Percentiles rank a stretch among this genome's conserved stretches.
Evolutionary conservation across 352 stramenopile genomes (phyloP).

Genomic region (Ophiocytium majus): DNA sequence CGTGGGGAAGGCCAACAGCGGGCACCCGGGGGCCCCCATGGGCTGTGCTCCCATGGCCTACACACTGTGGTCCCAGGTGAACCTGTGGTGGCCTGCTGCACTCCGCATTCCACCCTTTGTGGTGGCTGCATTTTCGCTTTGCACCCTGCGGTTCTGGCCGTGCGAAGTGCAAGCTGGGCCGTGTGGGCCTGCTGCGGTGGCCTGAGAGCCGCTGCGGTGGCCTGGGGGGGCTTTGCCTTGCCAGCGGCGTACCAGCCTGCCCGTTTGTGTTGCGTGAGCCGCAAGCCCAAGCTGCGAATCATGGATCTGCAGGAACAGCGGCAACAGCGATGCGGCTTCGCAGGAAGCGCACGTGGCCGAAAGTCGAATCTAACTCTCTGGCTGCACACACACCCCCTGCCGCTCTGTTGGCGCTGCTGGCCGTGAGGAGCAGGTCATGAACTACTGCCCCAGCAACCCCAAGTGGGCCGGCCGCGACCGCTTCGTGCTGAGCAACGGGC

Average conservation of each 20-base stretch:
- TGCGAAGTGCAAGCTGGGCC: not conserved
- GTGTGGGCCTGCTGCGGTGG: too few species aligned
- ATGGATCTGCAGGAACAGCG: too few species aligned
- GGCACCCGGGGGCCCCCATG: constrained; percentile 96
- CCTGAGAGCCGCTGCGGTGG: too few species aligned
- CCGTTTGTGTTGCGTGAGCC: too few species aligned
- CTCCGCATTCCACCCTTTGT: not conserved
- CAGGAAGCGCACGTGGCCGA: too few species aligned
- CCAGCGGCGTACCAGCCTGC: too few species aligned
- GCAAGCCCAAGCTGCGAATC: too few species aligned
- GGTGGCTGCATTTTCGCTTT: not conserved
- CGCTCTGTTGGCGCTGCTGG: too few species aligned
- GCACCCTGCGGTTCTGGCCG: not conserved
- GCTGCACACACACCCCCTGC: too few species aligned
- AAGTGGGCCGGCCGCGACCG: constrained; percentile 92
- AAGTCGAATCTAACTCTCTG: too few species aligned
- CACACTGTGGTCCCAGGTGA: constrained; percentile 84
- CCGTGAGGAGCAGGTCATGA: constrained; percentile 74
- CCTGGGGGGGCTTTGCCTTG: too few species aligned
- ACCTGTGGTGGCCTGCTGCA: not conserved
- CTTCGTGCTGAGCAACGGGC: constrained; percentile 98
- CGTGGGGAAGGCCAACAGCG: constrained; percentile 92
- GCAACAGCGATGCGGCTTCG: too few species aligned
- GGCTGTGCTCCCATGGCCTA: constrained; percentile 97
- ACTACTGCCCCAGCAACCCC: constrained; percentile 70